Evolutionary conservation across 2,329 filamentous ascomycete species (phyloP), one percentile per base, ranked within the genome.

Genomic region (Fusarium staphyleae): DNA sequence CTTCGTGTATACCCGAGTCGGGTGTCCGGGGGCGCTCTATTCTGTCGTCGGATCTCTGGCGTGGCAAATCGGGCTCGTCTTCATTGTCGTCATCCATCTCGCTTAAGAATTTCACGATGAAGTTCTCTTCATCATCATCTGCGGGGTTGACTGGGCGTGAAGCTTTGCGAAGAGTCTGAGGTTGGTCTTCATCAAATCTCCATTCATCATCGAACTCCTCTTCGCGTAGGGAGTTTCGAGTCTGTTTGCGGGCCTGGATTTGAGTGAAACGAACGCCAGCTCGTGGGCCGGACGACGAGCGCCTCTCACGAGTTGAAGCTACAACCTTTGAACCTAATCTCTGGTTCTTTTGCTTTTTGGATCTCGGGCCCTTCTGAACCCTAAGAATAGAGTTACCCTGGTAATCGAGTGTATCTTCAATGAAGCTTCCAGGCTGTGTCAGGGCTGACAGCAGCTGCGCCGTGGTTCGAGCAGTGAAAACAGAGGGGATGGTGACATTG

Each of bases 391-490:
- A 77, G 51, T 85, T 84, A 1, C 82, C 82, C 62, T 87, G 83
- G 52, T 86, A 84, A 50, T 86, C 78, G 14, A 85, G 74, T 7
- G 80, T 78, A 52, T 86, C 81, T 58, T 87, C 83, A 39, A 86
- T 79, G 47, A 84, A 84, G 62, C 81, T 83, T 39, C 87, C 86
- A 1, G 85, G 82, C 44, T 93, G 90, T 52, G 95, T 87, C 55
- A 98, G 81, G 7, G 93, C 92, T 1, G 93, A 96, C 13, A 99
- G 81, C 12, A 99, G 80, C 71, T 97, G 93, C 1, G 95, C 95
- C 0, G 93, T 98, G 1, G 92, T 98, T 65, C 95, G 87, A 1
- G 93, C 96, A 0, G 95, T 98, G 74, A 99, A 99, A 9, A 98
- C 81, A 0, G 95, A 91, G 1, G 95, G 93, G 47, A 99, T 97